Conservation (phyloP, 768 basidiomycete genomes). For the Crassisporium funariophilum region DNA sequence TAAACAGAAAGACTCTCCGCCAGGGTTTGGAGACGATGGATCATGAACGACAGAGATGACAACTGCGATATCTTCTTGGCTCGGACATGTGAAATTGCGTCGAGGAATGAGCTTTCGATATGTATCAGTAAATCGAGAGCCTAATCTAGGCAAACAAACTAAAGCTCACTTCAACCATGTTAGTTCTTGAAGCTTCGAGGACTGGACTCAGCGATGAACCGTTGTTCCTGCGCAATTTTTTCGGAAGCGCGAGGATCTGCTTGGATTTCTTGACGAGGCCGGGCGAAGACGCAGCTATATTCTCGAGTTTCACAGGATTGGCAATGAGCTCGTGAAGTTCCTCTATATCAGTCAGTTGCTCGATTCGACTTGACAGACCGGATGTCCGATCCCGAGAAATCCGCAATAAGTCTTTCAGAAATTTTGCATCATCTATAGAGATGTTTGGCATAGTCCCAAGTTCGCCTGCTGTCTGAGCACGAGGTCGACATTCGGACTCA, state of each 20-base stretch:
- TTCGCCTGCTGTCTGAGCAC: constrained; percentile 35
- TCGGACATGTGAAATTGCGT: constrained; percentile 48
- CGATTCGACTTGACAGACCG: constrained; percentile 10
- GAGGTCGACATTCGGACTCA: constrained; percentile 36
- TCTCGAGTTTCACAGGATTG: constrained; percentile 28
- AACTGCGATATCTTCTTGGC: constrained; percentile 45
- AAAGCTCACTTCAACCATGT: constrained; percentile 33
- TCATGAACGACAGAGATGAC: constrained; percentile 46
- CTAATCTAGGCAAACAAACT: neutral
- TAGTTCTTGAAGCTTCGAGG: constrained; percentile 39
- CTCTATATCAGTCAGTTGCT: constrained; percentile 46
- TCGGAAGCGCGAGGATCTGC: constrained; percentile 40
- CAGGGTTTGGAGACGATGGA: constrained; percentile 33
- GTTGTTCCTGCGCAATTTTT: constrained; percentile 17
- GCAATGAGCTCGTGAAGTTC: constrained; percentile 42
- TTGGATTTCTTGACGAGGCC: constrained; percentile 41
- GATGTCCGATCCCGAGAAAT: constrained; percentile 23
- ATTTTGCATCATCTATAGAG: constrained; percentile 44
- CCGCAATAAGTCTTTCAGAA: constrained; percentile 41
- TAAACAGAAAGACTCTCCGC: constrained; percentile 39
- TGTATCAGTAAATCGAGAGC: constrained; percentile 2
- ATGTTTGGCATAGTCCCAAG: constrained; percentile 51
- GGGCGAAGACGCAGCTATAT: constrained; percentile 33
- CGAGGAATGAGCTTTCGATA: constrained; percentile 38
- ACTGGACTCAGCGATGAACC: constrained; percentile 33